Evolutionary conservation across 2,329 filamentous ascomycete genomes (phyloP).

Genomic region (Trichoderma koningii): DNA sequence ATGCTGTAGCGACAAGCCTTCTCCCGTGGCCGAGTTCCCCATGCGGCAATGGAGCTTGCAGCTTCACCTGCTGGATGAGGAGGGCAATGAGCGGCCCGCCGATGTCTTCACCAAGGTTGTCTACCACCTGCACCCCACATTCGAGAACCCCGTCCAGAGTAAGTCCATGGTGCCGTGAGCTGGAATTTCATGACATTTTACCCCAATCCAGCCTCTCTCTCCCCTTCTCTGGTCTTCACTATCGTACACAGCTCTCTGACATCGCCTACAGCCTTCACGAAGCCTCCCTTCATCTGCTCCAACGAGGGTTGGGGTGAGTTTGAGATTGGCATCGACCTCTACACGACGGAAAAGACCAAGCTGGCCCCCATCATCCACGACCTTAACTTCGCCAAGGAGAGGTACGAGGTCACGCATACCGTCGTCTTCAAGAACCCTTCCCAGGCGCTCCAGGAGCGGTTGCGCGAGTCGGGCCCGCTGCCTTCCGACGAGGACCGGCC

Average conservation of each 20-base stretch:
- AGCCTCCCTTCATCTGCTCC: constrained; percentile 82
- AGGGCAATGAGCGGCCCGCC: constrained; percentile 80
- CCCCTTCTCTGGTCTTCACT: neutral
- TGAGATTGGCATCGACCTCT: constrained; percentile 85
- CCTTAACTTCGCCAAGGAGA: constrained; percentile 80
- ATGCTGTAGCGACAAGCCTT: constrained; percentile 69
- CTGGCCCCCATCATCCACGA: constrained; percentile 76
- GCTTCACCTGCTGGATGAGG: constrained; percentile 80
- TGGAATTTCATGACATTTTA: too few relatives aligned
- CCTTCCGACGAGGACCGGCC: constrained; percentile 67
- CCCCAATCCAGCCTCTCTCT: neutral
- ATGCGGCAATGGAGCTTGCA: constrained; percentile 92
- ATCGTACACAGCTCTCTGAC: constrained; percentile 2
- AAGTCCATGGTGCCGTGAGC: constrained; percentile 43
- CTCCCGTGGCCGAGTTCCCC: constrained; percentile 82
- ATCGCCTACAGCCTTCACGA: constrained; percentile 65
- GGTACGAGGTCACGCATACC: constrained; percentile 80
- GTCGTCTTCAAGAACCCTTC: constrained; percentile 93
- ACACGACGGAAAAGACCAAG: constrained; percentile 84
- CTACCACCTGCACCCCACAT: constrained; percentile 93
- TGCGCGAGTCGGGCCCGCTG: constrained; percentile 85
- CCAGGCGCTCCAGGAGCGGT: constrained; percentile 73
- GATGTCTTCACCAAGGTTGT: constrained; percentile 88
- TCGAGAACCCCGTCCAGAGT: constrained; percentile 86
- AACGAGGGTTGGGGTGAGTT: constrained; percentile 99